phyloP scores from a whole-genome alignment of 495 filamentous ascomycete species.

The Penicillium argentinense region DNA sequence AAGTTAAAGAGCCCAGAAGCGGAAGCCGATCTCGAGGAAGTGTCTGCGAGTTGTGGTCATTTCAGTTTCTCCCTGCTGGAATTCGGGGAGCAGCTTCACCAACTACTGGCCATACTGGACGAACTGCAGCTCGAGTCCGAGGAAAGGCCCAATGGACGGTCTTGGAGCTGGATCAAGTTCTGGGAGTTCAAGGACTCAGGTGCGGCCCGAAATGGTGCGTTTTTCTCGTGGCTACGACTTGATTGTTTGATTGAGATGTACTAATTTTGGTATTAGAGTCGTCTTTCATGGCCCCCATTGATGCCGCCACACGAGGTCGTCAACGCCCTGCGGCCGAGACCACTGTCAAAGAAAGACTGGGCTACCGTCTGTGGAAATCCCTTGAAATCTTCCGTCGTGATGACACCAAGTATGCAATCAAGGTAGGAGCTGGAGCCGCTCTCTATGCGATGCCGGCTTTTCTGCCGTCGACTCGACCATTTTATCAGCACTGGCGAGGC shows the following conservation, averaged over 20 bases:
- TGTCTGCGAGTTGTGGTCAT: constrained; percentile 92
- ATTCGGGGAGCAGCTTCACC: constrained; percentile 85
- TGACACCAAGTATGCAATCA: constrained; percentile 78
- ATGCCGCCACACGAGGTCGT: constrained; percentile 4
- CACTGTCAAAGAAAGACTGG: constrained; percentile 33
- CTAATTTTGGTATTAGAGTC: background rate
- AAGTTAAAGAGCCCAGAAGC: constrained; percentile 63
- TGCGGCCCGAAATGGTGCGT: constrained; percentile 12
- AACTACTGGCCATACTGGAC: constrained; percentile 78
- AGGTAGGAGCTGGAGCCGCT: constrained; percentile 86
- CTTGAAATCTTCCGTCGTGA: constrained; percentile 61
- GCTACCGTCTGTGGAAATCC: constrained; percentile 59
- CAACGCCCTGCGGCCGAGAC: constrained; percentile 1
- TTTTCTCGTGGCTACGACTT: background rate
- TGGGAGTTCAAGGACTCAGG: constrained; percentile 53
- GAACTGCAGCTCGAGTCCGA: constrained; percentile 71
- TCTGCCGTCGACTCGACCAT: constrained; percentile 69
- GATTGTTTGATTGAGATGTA: background rate
- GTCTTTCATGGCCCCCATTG: background rate
- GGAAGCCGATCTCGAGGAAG: constrained; percentile 95
- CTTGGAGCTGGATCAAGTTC: constrained; percentile 86
- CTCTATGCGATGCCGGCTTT: constrained; percentile 88
- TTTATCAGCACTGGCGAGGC: constrained; percentile 86
- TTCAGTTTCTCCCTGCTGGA: constrained; percentile 87
- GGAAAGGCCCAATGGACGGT: constrained; percentile 53